Base-by-base conservation (phyloP, 371 early-diverging fungal species). In the Rhizopus microsporus region DNA sequence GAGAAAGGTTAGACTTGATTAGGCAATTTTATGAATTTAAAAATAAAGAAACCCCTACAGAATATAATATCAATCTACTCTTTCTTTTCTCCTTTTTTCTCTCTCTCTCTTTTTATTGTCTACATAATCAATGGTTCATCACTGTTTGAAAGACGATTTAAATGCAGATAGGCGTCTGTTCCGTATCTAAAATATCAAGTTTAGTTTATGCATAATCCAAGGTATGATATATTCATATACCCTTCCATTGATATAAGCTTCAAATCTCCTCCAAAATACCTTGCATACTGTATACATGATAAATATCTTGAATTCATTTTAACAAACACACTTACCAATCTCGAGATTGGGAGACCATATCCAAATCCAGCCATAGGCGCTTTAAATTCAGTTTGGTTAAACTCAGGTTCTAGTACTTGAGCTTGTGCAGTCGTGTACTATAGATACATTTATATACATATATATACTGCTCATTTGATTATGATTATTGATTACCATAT, bases 291-390 rank as follows among this genome's bases (percentile, higher is more conserved):
- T 17, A 35, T 30, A 23, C 9, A 45, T 57, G 23, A 9, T 29
- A 46, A 54, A 37, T 31, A 32, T 12, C 8, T 31, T 5, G 30
- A 7, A 9, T 32, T 12, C 16, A 35, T 15, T 35, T 12, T 13
- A 31, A 5, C 12, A 10, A 10, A 33, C 3, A 29, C 5, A 51
- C 47, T 44, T 59, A 56, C 64, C 15, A 64, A 30, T 59, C 64
- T 55, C 7, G 64, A 64, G 39, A 97, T 83, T 16, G 98, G 98
- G 38, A 98, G 73, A 1, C 98, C 98, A 68, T 98, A 98, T 33
- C 98, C 98, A 74, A 95, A 96, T 16, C 98, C 98, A 23, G 98
- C 98, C 87, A 98, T 85, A 6, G 98, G 98, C 5, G 98, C 98
- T 69, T 91, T 88, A 65, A 95, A 96, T 67, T 97, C 97, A 15